These are phyloP conservation scores for Phyllosticta ampelicida DNA, from an alignment of 2,329 filamentous ascomycete species.

Conservation along the genomic window DNA sequence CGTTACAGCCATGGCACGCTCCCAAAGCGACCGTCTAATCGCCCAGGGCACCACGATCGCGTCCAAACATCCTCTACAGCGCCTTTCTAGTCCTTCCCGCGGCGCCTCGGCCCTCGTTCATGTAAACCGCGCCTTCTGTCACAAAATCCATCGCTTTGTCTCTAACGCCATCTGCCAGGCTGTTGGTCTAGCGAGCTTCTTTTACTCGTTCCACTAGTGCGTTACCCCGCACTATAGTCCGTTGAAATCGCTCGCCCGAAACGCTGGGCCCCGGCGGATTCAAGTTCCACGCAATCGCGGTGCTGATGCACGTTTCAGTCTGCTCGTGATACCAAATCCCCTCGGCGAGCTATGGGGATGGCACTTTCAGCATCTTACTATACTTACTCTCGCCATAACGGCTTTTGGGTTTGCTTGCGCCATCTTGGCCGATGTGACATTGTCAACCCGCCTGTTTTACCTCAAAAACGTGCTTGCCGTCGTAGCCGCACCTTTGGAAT, in stretches of 20 bases:
- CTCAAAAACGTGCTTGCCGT: constrained; percentile 58
- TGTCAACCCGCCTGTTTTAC: constrained; percentile 48
- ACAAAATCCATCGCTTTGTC: not conserved
- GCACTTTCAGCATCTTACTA: constrained; percentile 63
- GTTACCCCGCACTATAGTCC: not conserved
- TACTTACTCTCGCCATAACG: constrained; percentile 46
- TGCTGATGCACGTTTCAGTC: not conserved
- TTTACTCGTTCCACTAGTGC: constrained; percentile 33
- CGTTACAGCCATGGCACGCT: not conserved
- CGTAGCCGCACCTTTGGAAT: constrained; percentile 57
- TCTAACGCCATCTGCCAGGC: constrained; percentile 15
- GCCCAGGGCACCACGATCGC: constrained; percentile 15
- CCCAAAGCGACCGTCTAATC: not conserved
- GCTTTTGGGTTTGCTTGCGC: constrained; percentile 51
- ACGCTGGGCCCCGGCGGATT: not conserved
- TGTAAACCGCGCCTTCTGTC: constrained; percentile 17
- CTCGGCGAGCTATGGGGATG: constrained; percentile 38
- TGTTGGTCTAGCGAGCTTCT: constrained; percentile 34
- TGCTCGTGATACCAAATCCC: not conserved
- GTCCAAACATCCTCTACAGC: constrained; percentile 51
- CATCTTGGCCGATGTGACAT: constrained; percentile 53
- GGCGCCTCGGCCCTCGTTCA: constrained; percentile 54
- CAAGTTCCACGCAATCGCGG: not conserved
- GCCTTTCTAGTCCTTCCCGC: constrained; percentile 54
- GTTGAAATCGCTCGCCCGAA: not conserved